Evolutionary conservation across 352 stramenopile species (phyloP).

Genomic region (Thalassiosira hispida): DNA sequence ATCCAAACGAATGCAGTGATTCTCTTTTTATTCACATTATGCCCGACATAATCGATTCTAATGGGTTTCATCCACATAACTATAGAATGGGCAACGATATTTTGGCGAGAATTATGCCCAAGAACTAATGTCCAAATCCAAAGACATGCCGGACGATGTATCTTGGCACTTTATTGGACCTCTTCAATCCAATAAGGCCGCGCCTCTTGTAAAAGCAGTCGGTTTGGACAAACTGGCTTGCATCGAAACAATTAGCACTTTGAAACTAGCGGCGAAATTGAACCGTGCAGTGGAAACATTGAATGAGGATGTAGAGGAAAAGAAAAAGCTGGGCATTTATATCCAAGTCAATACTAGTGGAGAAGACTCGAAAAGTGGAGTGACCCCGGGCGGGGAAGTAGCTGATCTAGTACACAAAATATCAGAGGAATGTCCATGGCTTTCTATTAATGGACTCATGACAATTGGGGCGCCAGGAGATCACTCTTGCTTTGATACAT

Average conservation of each 20-base stretch:
- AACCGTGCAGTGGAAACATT: slow-evolving; percentile 83
- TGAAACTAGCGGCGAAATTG: slow-evolving; percentile 96
- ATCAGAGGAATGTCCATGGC: slow-evolving; percentile 87
- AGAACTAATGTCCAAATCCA: slow-evolving; percentile 95
- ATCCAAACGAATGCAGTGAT: neutral
- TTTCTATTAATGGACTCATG: slow-evolving; percentile 97
- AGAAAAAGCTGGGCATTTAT: slow-evolving; percentile 91
- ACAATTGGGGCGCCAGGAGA: slow-evolving; percentile 97
- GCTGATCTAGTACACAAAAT: slow-evolving; percentile 90
- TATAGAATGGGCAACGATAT: slow-evolving; percentile 59
- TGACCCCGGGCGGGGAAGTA: slow-evolving; percentile 86
- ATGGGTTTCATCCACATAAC: neutral
- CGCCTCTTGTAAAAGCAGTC: slow-evolving; percentile 85
- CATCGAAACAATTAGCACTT: slow-evolving; percentile 95
- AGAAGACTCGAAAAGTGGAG: slow-evolving; percentile 97
- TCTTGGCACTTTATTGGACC: slow-evolving; percentile 99
- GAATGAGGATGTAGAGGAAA: slow-evolving; percentile 74
- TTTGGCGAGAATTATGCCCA: slow-evolving; percentile 99
- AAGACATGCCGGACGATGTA: slow-evolving; percentile 89
- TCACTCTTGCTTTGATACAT: slow-evolving; percentile 91
- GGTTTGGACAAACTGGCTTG: slow-evolving; percentile 92
- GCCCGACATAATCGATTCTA: neutral
- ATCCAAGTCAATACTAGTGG: slow-evolving; percentile 98
- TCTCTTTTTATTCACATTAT: neutral
- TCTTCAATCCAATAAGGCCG: slow-evolving; percentile 98